Percentiles rank a stretch among this genome's conserved stretches.
Conservation (phyloP, 495 filamentous ascomycete species). For the Neurospora sp. region DNA sequence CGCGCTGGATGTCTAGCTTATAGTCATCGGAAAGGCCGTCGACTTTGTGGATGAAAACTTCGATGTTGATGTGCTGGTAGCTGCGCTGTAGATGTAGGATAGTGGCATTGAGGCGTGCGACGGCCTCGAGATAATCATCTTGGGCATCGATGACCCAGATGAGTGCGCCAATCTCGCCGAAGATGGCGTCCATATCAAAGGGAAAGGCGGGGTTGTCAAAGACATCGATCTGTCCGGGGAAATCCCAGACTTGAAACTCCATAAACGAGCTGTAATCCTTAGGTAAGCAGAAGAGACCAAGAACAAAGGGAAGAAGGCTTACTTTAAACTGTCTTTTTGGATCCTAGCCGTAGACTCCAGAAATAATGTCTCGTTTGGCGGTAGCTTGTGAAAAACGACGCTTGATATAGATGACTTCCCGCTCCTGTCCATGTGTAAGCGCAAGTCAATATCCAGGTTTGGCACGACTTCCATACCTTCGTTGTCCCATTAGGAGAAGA, state of each 20-base stretch:
- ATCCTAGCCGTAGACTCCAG: slow-evolving; percentile 88
- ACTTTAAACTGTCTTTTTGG: slow-evolving; percentile 89
- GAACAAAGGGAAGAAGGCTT: slow-evolving; percentile 5
- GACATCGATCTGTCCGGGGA: slow-evolving; percentile 87
- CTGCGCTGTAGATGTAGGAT: slow-evolving; percentile 77
- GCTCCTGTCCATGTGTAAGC: slow-evolving; percentile 50
- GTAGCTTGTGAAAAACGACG: slow-evolving; percentile 96
- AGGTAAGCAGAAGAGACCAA: slow-evolving; percentile 9
- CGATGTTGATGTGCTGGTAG: slow-evolving; percentile 87
- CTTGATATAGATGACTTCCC: slow-evolving; percentile 97
- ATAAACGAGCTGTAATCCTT: slow-evolving; percentile 68
- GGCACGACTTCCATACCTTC: slow-evolving; percentile 50
- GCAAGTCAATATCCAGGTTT: not conserved
- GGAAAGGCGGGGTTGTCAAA: slow-evolving; percentile 54
- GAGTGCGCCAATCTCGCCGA: slow-evolving; percentile 82
- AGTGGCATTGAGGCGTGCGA: slow-evolving; percentile 73
- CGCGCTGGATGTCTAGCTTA: slow-evolving; percentile 83
- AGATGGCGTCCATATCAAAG: slow-evolving; percentile 83
- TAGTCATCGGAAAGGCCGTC: slow-evolving; percentile 93
- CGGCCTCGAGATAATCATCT: slow-evolving; percentile 88
- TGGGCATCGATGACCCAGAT: slow-evolving; percentile 99
- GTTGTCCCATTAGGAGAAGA: slow-evolving; percentile 88
- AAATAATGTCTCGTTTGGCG: slow-evolving; percentile 88
- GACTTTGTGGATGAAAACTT: slow-evolving; percentile 97
- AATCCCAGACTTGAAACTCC: slow-evolving; percentile 98